A percentile compares a stretch with the other conserved stretches of the same genome.
phyloP scores from a whole-genome alignment of 139 green algal species.

The Chlorella sp. region DNA sequence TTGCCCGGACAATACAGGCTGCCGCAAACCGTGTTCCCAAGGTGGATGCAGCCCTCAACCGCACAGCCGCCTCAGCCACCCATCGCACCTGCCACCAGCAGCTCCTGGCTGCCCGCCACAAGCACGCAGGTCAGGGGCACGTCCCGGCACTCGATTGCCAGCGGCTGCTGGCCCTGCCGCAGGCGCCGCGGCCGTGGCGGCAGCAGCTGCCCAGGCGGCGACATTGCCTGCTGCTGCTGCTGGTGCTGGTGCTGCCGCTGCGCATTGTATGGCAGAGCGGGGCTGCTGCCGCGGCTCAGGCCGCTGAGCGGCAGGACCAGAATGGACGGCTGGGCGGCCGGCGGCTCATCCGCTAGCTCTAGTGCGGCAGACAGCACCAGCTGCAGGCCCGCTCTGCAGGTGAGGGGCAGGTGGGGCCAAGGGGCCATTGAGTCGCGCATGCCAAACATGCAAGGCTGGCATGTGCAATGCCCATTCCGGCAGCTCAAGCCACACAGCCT shows the following conservation, averaged over 20 bases:
- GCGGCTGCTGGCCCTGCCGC: background rate
- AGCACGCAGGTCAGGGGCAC: constrained; percentile 10
- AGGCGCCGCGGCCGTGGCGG: background rate
- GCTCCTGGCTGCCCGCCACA: background rate
- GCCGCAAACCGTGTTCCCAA: too few relatives aligned
- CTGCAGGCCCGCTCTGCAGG: constrained; percentile 16
- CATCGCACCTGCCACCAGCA: constrained; percentile 7
- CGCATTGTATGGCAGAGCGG: too few relatives aligned
- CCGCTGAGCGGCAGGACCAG: constrained; percentile 1
- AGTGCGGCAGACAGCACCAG: constrained; percentile 20
- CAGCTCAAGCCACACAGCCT: background rate
- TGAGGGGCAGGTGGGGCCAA: background rate
- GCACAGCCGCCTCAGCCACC: too few relatives aligned
- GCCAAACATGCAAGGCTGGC: background rate
- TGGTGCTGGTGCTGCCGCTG: background rate
- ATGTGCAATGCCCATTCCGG: too few relatives aligned
- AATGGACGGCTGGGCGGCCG: background rate
- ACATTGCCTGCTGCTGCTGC: background rate
- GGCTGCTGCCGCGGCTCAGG: too few relatives aligned
- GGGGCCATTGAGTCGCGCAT: background rate
- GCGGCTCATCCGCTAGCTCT: background rate
- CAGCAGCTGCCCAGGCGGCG: background rate
- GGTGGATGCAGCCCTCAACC: too few relatives aligned
- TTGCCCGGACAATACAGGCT: background rate
- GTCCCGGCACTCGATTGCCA: background rate